Conservation (phyloP, 768 basidiomycete genomes). For the Crepidotus variabilis region DNA sequence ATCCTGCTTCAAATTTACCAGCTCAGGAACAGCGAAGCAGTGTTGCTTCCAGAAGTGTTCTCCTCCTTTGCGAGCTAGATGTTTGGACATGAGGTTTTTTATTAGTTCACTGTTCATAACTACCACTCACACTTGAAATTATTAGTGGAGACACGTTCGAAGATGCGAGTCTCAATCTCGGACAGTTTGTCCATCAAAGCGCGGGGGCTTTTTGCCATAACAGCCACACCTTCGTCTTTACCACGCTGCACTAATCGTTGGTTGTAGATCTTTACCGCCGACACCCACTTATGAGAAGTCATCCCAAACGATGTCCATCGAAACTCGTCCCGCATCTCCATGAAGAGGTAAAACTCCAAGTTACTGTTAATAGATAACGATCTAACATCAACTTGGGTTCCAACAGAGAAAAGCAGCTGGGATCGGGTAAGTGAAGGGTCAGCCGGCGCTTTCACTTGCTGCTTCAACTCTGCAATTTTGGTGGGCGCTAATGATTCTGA, state of each 20-base stretch:
- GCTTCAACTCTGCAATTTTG: not conserved
- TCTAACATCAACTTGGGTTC: conserved; percentile 2
- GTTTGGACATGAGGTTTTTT: not conserved
- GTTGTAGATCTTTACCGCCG: conserved; percentile 3
- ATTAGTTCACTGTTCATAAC: too few species aligned
- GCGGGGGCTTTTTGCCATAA: conserved; percentile 4
- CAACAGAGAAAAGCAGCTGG: not conserved
- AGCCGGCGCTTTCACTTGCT: not conserved
- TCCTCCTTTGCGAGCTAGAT: not conserved
- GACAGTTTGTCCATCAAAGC: conserved; percentile 6
- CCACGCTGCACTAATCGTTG: not conserved
- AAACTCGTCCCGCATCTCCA: conserved; percentile 6
- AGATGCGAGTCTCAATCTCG: conserved; percentile 2
- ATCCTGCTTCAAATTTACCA: not conserved
- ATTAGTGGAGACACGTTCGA: not conserved
- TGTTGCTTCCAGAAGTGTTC: conserved; percentile 7
- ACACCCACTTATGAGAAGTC: conserved; percentile 5
- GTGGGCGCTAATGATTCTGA: not conserved
- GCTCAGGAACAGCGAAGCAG: conserved; percentile 5
- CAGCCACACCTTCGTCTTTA: not conserved
- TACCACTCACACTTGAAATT: conserved; percentile 2
- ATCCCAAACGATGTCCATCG: conserved; percentile 7
- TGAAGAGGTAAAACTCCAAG: conserved; percentile 9
- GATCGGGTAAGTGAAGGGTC: conserved; percentile 4
- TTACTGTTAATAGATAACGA: not conserved